Evolutionary conservation across 2,329 filamentous ascomycete species (phyloP), one percentile per base, ranked within the genome.

Genomic region (Monilinia fructigena): DNA sequence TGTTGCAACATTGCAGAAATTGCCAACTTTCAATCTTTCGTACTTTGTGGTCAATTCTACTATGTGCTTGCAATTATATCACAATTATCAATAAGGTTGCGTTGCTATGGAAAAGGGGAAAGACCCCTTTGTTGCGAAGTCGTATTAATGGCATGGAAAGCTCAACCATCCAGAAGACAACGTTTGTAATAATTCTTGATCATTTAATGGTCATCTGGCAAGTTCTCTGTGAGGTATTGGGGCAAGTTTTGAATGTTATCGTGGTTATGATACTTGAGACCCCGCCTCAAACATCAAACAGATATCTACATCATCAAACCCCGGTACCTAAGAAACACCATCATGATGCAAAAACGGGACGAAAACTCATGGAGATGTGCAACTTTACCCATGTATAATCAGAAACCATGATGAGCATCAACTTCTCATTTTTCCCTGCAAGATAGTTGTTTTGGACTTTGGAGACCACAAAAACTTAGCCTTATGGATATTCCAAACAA

Each of bases 341-440:
- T 70, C 68, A 67, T 71, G 71, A 73, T 71, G 70, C 71, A 74
- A 71, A 74, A 74, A 75, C 70, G 69, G 71, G 72, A 75, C 59
- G 69, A 74, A 71, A 71, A 69, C 59, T 64, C 67, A 71, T 71
- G 54, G 66, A 73, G 70, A 73, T 70, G 65, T 75, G 73, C 72
- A 74, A 74, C 72, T 70, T 69, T 68, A 69, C 63, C 71, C 73
- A 73, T 75, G 75, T 72, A 74, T 71, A 73, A 75, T 76, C 70
- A 73, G 75, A 76, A 76, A 76, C 75, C 70, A 68, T 72, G 69
- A 70, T 68, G 67, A 72, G 72, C 71, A 71, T 71, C 70, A 68
- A 68, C 68, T 70, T 66, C 65, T 65, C 68, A 42, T 31, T 18
- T 28, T 61, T 65, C 63, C 63, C 47, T 65, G 63, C 38, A 54